Evolutionary conservation across 495 filamentous ascomycete species (phyloP).

Genomic region (Penicillium canariense): DNA sequence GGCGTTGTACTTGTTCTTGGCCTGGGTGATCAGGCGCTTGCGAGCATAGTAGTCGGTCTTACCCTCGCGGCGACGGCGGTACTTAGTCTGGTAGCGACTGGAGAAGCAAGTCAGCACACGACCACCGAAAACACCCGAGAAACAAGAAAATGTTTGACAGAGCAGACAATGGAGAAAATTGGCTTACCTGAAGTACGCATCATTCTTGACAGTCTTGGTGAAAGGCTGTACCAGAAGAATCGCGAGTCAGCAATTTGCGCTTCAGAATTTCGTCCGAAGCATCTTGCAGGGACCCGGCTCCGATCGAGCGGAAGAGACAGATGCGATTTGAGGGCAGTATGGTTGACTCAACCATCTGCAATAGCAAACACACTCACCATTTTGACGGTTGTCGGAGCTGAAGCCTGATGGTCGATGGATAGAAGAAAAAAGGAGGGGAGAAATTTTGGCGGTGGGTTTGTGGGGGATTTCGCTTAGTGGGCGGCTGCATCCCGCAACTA

Average conservation of each 20-base stretch:
- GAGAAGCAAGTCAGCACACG: conserved; percentile 18
- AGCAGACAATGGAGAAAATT: not conserved
- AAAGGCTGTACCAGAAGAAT: conserved; percentile 66
- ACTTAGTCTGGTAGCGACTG: conserved; percentile 99
- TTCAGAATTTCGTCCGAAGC: conserved; percentile 90
- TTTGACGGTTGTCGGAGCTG: conserved; percentile 44
- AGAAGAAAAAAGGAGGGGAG: conserved; percentile 20
- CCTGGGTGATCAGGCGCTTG: conserved; percentile 98
- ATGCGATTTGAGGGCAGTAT: conserved; percentile 11
- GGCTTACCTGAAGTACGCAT: conserved; percentile 92
- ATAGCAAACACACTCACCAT: conserved; percentile 45
- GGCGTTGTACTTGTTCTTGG: conserved; percentile 99
- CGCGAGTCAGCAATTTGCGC: conserved; percentile 98
- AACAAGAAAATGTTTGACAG: not conserved
- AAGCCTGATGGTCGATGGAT: conserved; percentile 29
- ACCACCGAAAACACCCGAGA: conserved; percentile 7
- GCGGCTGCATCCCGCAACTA: conserved; percentile 38
- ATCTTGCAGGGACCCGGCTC: conserved; percentile 86
- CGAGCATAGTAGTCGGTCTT: conserved; percentile 99
- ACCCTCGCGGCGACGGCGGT: conserved; percentile 91
- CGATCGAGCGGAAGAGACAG: conserved; percentile 19
- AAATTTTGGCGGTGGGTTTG: conserved; percentile 42
- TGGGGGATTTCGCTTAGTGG: conserved; percentile 49
- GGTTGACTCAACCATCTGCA: conserved; percentile 23
- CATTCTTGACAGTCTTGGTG: conserved; percentile 95